Base-by-base conservation (phyloP, 1,284 basidiomycete species). In the Irpex sp. region DNA sequence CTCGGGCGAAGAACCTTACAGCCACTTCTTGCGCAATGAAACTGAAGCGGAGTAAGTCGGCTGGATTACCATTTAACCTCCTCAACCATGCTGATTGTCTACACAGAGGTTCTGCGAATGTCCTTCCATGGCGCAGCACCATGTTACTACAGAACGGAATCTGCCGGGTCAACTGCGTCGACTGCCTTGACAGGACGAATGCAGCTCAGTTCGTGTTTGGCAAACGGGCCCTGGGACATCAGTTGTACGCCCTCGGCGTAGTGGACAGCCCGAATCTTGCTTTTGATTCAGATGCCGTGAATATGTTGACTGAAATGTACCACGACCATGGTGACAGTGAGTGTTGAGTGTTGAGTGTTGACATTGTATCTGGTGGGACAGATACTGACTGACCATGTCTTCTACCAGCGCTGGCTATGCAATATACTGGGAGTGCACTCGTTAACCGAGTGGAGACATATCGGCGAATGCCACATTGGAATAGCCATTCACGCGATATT, bases 271-370 rank as follows among this genome's bases (percentile, higher is more conserved):
- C 97, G 0, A 88, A 93, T 68, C 79, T 99, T 26, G 87, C 90
- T 0, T 98, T 98, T 72, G 95, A 98, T 69, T 96, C 93, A 8
- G 97, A 98, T 73, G 95, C 95, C 0, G 93, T 97, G 57, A 95
- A 97, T 74, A 96, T 99, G 87, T 75, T 99, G 68, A 99, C 96
- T 0, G 95, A 98, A 76, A 98, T 99, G 96, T 99, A 98, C 75
- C 95, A 98, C 73, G 94, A 97, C 74, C 94, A 96, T 69, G 94
- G 95, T 1, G 95, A 97, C 70, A 95, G 93, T 93, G 69, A 70
- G 89, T 76, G 37, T 5, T n/a, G n/a, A 49, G n/a, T 49, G 17
- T 13, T 8, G n/a, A 7, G 6, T n/a, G 5, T 17, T 17, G 11
- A 17, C 11, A 13, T 58, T 17, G 15, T 4, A 15, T 26, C 5